These are phyloP conservation scores for Plasmopara muralis DNA, from an alignment of 352 stramenopile species.

Conservation along the genomic window DNA sequence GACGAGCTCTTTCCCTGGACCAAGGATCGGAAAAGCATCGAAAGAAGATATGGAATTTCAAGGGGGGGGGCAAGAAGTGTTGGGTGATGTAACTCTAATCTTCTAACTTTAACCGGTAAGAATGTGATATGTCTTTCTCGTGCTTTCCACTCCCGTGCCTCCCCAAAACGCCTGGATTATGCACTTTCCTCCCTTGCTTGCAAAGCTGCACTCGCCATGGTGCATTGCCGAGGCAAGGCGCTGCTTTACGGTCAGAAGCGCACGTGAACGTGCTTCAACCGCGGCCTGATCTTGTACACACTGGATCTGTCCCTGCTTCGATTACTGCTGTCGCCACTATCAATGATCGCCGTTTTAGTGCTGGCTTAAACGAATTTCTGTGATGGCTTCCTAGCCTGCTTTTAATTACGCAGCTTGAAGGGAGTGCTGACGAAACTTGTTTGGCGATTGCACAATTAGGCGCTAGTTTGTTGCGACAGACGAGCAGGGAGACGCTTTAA, in stretches of 20 bases:
- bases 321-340: not conserved
- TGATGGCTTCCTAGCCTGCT: not conserved
- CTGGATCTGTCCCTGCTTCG: not conserved
- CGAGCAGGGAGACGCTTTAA: constrained; percentile 3
- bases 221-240: constrained; percentile 3
- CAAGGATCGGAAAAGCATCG: not conserved
- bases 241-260: constrained; percentile 6
- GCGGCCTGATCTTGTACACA: constrained; percentile 18
- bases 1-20: too few species aligned
- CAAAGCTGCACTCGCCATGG: not conserved
- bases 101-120: not conserved
- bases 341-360: not conserved
- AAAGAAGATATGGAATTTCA: not conserved
- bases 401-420: not conserved
- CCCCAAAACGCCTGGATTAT: not conserved
- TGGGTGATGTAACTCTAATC: not conserved
- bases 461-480: constrained; percentile 13
- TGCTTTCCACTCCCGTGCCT: not conserved
- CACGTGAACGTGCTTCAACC: constrained; percentile 19
- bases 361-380: not conserved
- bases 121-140: not conserved
- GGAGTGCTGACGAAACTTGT: constrained; percentile 6
- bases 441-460: constrained; percentile 20
- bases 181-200: not conserved
- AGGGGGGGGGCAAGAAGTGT: not conserved